These are phyloP conservation scores for Aspergillus pseudoglaucus DNA, from an alignment of 2,329 filamentous ascomycete genomes.

Conservation along the genomic window DNA sequence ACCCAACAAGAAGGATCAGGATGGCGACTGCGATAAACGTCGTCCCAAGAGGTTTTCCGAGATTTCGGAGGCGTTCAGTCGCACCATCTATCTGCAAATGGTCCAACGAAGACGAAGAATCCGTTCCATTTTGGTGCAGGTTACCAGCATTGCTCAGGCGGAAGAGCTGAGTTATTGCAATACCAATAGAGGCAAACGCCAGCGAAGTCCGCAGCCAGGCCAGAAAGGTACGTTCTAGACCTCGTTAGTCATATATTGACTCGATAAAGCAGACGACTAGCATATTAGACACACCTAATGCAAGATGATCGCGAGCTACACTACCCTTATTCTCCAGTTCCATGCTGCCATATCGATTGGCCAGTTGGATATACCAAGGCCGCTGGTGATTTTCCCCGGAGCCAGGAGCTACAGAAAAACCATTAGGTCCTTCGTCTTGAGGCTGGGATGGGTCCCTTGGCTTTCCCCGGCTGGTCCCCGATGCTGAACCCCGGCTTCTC, in stretches of 20 bases:
- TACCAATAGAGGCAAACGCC: conserved; percentile 60
- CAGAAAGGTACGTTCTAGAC: conserved; percentile 60
- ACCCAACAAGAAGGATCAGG: conserved; percentile 55
- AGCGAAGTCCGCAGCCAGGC: conserved; percentile 62
- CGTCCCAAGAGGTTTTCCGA: conserved; percentile 57
- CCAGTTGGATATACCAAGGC: conserved; percentile 43
- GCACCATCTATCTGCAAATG: conserved; percentile 12
- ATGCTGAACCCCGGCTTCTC: conserved; percentile 10
- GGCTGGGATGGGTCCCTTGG: conserved; percentile 3
- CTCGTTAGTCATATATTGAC: neutral
- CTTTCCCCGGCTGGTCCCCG: conserved; percentile 8
- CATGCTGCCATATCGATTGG: conserved; percentile 56
- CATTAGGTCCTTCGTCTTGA: conserved; percentile 3
- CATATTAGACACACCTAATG: conserved; percentile 44
- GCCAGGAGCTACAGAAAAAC: conserved; percentile 3
- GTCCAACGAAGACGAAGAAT: conserved; percentile 11
- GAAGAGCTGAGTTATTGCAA: conserved; percentile 61
- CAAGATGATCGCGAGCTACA: conserved; percentile 59
- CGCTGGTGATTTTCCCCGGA: conserved; percentile 10
- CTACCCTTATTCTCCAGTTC: conserved; percentile 62
- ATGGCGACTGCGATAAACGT: conserved; percentile 59
- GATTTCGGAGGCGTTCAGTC: conserved; percentile 37
- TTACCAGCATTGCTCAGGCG: conserved; percentile 50
- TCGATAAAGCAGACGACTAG: conserved; percentile 2
- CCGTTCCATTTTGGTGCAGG: neutral